phyloP scores from a whole-genome alignment of 1,284 basidiomycete species.

The Ustilago shanxiensis region DNA sequence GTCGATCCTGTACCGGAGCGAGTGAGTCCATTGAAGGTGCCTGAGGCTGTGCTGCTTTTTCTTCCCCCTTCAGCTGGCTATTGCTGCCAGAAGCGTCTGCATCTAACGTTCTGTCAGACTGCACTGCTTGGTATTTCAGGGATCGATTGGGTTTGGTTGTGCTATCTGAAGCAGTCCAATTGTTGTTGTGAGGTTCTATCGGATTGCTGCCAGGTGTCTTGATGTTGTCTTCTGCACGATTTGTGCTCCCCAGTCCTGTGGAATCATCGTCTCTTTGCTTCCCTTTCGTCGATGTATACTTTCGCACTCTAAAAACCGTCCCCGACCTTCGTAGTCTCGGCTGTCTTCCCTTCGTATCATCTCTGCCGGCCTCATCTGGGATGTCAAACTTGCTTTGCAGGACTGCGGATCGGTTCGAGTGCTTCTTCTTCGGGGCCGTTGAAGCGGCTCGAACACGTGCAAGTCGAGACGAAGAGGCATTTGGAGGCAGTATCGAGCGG shows the following conservation, averaged over 20 bases:
- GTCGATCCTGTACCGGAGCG: slow-evolving; percentile 13
- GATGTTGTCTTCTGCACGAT: neutral
- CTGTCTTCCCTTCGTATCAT: no score
- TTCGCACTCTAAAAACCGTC: no score
- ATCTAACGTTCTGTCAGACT: neutral
- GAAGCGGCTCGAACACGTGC: slow-evolving; percentile 8
- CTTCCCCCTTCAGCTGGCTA: neutral
- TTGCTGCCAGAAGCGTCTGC: neutral
- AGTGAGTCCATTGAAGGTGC: slow-evolving; percentile 6
- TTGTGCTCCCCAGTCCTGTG: neutral
- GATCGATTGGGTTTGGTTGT: neutral
- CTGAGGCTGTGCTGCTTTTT: neutral
- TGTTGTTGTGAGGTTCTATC: neutral
- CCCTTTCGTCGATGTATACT: neutral
- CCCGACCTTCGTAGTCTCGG: no score
- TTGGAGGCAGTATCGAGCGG: neutral
- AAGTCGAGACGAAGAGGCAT: neutral
- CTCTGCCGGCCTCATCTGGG: neutral
- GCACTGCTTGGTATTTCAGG: no score
- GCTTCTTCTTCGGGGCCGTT: neutral
- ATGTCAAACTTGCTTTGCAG: neutral
- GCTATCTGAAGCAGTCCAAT: neutral
- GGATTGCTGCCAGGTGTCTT: neutral
- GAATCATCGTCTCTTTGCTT: neutral
- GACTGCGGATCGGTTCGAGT: neutral